These are phyloP conservation scores for Erucastrum elatum DNA, from an alignment of 345 rosid genomes.

Conservation along the genomic window DNA sequence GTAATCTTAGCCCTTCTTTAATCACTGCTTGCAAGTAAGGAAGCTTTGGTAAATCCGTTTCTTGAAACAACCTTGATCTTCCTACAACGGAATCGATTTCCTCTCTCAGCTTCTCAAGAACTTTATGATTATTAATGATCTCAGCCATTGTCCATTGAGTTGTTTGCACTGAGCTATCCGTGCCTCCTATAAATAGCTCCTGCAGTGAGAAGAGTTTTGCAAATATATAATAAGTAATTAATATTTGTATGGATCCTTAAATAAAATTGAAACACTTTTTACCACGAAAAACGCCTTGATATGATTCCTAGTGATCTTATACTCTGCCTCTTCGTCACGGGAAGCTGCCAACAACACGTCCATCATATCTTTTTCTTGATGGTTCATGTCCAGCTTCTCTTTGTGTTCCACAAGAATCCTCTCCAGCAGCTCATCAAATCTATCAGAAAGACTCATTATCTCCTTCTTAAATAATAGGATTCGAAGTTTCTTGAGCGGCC, in stretches of 20 bases:
- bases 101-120: conserved; percentile 27
- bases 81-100: neutral
- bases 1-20: conserved; percentile 56
- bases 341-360: neutral
- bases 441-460: neutral
- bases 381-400: neutral
- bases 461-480: neutral
- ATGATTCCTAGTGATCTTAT: neutral
- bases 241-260: no score
- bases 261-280: no score
- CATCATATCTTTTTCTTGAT: neutral
- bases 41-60: neutral
- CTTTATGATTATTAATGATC: conserved; percentile 51
- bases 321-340: neutral
- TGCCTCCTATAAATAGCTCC: conserved; percentile 59
- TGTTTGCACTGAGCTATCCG: conserved; percentile 43
- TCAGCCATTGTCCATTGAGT: conserved; percentile 64
- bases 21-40: neutral
- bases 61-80: neutral
- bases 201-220: neutral
- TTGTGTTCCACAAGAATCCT: neutral
- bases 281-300: neutral
- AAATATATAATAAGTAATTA: neutral
- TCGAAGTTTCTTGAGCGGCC: neutral
- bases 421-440: neutral